These are phyloP conservation scores for Diaporthe humulicola DNA, from an alignment of 2,329 filamentous ascomycete genomes.

Conservation along the genomic window DNA sequence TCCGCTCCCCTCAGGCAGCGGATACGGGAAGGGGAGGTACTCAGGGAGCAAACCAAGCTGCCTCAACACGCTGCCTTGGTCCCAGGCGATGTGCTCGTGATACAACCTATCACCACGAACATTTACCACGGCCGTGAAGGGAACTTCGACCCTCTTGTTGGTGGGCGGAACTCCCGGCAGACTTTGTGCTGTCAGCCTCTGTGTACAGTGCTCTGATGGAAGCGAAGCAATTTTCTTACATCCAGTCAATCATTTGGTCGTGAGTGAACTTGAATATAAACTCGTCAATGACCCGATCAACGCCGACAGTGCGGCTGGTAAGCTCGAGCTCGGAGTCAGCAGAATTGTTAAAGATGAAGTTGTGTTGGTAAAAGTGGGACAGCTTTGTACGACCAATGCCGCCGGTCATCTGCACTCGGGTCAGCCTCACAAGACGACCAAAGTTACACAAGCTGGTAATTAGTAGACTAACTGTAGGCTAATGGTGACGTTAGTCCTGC, in stretches of 20 bases:
- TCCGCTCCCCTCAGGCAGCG: slow-evolving; percentile 54
- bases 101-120: slow-evolving; percentile 77
- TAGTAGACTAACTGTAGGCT: slow-evolving; percentile 68
- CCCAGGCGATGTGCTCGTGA: slow-evolving; percentile 80
- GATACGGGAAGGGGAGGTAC: slow-evolving; percentile 73
- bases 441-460: neutral
- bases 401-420: slow-evolving; percentile 66
- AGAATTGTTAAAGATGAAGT: slow-evolving; percentile 83
- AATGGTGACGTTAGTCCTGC: no score
- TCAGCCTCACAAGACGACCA: neutral
- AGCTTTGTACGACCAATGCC: slow-evolving; percentile 76
- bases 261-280: slow-evolving; percentile 77
- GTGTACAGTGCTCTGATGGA: neutral
- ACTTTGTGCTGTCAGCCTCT: slow-evolving; percentile 42
- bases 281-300: slow-evolving; percentile 80
- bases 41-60: slow-evolving; percentile 75
- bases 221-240: slow-evolving; percentile 61
- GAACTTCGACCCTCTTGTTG: slow-evolving; percentile 66
- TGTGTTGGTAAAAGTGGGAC: slow-evolving; percentile 76
- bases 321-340: slow-evolving; percentile 76
- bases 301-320: slow-evolving; percentile 78
- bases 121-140: slow-evolving; percentile 75
- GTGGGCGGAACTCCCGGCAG: slow-evolving; percentile 70
- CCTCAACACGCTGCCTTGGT: slow-evolving; percentile 72
- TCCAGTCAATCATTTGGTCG: slow-evolving; percentile 73